These are phyloP conservation scores for Aristolochia fimbriata DNA, from an alignment of 164 flowering plant species.

Conservation along the genomic window DNA sequence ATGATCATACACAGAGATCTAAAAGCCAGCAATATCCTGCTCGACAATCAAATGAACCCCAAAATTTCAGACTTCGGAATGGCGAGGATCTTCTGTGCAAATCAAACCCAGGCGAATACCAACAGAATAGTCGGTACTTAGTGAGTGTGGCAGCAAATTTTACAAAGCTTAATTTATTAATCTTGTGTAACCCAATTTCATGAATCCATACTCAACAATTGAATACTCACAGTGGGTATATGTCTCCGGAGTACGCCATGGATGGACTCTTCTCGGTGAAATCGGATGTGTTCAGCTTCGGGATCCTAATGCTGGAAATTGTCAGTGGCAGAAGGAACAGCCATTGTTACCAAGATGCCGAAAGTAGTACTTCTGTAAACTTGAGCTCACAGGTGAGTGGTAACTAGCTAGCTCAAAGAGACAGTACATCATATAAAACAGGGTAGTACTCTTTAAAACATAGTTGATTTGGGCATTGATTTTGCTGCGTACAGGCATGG, in stretches of 20 bases:
- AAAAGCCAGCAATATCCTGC: slow-evolving; percentile 42
- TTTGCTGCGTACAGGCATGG: neutral
- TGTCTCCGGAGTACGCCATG: slow-evolving; percentile 7
- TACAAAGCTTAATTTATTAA: no score
- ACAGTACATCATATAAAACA: no score
- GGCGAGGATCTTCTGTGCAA: slow-evolving; percentile 28
- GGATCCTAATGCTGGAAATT: neutral
- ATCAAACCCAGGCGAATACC: slow-evolving; percentile 19
- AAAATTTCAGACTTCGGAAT: slow-evolving; percentile 48
- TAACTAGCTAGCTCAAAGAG: neutral
- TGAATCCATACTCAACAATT: no score
- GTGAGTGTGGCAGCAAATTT: slow-evolving; percentile 14
- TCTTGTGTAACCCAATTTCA: no score
- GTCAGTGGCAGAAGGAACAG: neutral
- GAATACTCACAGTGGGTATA: slow-evolving; percentile 2
- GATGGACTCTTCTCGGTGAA: slow-evolving; percentile 2
- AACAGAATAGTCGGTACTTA: slow-evolving; percentile 26
- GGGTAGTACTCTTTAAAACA: no score
- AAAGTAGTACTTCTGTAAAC: no score
- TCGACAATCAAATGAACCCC: slow-evolving; percentile 37
- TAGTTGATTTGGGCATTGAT: no score
- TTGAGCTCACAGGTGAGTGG: neutral
- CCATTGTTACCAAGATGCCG: neutral
- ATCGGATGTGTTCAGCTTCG: slow-evolving; percentile 6
- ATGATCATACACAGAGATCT: slow-evolving; percentile 50